Conservation (phyloP, 2,329 filamentous ascomycete genomes). For the Monosporascus sp. region DNA sequence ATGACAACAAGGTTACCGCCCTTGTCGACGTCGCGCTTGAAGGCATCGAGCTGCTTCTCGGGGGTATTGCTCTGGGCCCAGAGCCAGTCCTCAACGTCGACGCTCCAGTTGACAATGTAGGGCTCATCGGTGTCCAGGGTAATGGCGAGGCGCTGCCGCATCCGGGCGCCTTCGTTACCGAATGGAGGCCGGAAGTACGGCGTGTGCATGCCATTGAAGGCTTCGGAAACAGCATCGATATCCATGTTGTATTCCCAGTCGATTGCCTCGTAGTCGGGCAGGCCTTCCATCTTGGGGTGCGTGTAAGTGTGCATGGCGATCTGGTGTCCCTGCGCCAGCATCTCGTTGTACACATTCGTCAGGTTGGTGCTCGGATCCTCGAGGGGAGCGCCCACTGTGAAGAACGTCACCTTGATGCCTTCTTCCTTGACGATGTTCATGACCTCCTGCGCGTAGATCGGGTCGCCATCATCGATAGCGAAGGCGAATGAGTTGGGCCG, state of each 20-base stretch:
- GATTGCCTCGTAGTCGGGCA: conserved; percentile 45
- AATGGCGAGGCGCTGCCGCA: conserved; percentile 55
- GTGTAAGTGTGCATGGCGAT: conserved; percentile 64
- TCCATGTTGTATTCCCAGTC: conserved; percentile 59
- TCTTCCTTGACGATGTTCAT: conserved; percentile 57
- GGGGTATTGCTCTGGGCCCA: conserved; percentile 59
- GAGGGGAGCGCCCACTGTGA: conserved; percentile 61
- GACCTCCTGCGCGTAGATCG: conserved; percentile 52
- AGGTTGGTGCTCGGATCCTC: conserved; percentile 55
- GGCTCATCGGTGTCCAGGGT: conserved; percentile 44
- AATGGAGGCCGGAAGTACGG: conserved; percentile 65
- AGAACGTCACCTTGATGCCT: conserved; percentile 62
- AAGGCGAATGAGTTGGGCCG: conserved; percentile 67
- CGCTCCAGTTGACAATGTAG: conserved; percentile 61
- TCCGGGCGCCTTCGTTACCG: conserved; percentile 61
- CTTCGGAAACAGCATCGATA: conserved; percentile 39
- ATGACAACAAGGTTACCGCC: conserved; percentile 62
- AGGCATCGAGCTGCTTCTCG: conserved; percentile 61
- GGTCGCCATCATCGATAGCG: conserved; percentile 65
- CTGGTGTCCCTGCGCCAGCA: conserved; percentile 58
- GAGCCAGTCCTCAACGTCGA: conserved; percentile 67
- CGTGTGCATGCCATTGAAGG: conserved; percentile 29
- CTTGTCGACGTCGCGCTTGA: conserved; percentile 55
- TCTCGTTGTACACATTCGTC: conserved; percentile 57
- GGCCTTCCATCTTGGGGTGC: conserved; percentile 60